Conservation (phyloP, 495 filamentous ascomycete species). For the Paragyromitra xinjiangensis region DNA sequence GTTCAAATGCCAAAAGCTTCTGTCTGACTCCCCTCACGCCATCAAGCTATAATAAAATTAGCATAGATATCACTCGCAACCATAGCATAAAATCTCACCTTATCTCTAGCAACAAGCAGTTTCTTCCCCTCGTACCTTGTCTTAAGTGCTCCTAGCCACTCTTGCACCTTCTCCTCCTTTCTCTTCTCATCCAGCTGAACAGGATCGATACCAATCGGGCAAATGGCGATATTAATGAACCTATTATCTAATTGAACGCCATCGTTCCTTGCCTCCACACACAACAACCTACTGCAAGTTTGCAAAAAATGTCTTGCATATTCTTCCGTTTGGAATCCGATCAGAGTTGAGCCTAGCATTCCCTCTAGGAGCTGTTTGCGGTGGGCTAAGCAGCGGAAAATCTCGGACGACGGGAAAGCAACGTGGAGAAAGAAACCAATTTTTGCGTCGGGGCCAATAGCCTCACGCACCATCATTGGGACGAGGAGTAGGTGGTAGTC, state of each 20-base stretch:
- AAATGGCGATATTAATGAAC: constrained; percentile 82
- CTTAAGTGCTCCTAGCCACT: constrained; percentile 79
- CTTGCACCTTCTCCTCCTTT: constrained; percentile 73
- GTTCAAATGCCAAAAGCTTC: constrained; percentile 89
- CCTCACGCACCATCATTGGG: constrained; percentile 86
- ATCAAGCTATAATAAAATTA: constrained; percentile 66
- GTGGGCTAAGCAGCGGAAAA: constrained; percentile 86
- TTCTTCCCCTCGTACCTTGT: constrained; percentile 84
- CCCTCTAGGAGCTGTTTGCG: constrained; percentile 87
- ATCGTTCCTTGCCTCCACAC: constrained; percentile 84
- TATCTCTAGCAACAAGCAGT: constrained; percentile 89
- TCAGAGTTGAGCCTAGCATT: constrained; percentile 86
- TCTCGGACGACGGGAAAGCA: constrained; percentile 92
- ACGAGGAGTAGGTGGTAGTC: constrained; percentile 94
- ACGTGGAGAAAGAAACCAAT: constrained; percentile 96
- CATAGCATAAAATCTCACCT: constrained; percentile 59
- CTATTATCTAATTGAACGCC: constrained; percentile 91
- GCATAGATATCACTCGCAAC: neutral
- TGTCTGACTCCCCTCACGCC: constrained; percentile 87
- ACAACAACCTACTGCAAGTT: constrained; percentile 87
- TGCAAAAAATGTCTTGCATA: constrained; percentile 93
- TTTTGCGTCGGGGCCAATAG: constrained; percentile 81
- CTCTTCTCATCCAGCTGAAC: constrained; percentile 75
- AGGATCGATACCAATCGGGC: constrained; percentile 85
- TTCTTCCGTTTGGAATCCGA: constrained; percentile 91